A percentile compares a stretch with the other conserved stretches of the same genome.
Evolutionary conservation across 2,329 filamentous ascomycete species (phyloP).

Genomic region (Fusarium floridanum): DNA sequence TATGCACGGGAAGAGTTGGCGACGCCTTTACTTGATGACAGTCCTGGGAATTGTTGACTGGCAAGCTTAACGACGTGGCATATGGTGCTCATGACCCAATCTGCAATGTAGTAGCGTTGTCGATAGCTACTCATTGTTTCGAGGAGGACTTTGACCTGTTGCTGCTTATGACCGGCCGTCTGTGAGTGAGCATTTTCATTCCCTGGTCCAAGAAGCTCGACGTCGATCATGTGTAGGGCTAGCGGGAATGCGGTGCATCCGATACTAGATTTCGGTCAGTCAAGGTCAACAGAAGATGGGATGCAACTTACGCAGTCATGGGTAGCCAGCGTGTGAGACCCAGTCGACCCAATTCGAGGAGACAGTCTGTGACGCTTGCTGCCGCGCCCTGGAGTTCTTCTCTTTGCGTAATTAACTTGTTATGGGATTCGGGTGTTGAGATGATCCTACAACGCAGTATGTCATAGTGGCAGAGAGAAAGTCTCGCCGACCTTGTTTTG

Average conservation of each 20-base stretch:
- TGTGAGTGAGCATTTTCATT: background rate
- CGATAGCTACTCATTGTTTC: slow-evolving; percentile 42
- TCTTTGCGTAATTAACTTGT: slow-evolving; percentile 29
- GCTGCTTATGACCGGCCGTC: slow-evolving; percentile 29
- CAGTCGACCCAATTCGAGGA: slow-evolving; percentile 34
- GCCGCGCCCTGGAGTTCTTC: slow-evolving; percentile 42
- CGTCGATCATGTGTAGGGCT: slow-evolving; percentile 41
- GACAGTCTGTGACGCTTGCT: slow-evolving; percentile 38
- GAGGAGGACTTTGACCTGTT: slow-evolving; percentile 36
- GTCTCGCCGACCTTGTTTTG: slow-evolving; percentile 26
- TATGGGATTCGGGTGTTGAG: slow-evolving; percentile 10
- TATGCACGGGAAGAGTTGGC: slow-evolving; percentile 10
- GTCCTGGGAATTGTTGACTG: slow-evolving; percentile 15
- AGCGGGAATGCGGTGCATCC: slow-evolving; percentile 42
- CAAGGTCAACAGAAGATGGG: accelerated
- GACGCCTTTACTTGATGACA: background rate
- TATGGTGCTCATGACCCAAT: slow-evolving; percentile 41
- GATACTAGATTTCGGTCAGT: slow-evolving; percentile 18
- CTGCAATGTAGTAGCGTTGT: slow-evolving; percentile 40
- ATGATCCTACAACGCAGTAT: slow-evolving; percentile 37
- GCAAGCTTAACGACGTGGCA: slow-evolving; percentile 39
- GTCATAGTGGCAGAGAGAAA: slow-evolving; percentile 41
- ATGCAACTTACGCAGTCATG: slow-evolving; percentile 42
- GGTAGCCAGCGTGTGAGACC: slow-evolving; percentile 39
- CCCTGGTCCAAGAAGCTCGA: slow-evolving; percentile 36